Percentiles rank a stretch among this genome's conserved stretches.
phyloP scores from a whole-genome alignment of 441 rosid genomes.

The Daphne laureola region DNA sequence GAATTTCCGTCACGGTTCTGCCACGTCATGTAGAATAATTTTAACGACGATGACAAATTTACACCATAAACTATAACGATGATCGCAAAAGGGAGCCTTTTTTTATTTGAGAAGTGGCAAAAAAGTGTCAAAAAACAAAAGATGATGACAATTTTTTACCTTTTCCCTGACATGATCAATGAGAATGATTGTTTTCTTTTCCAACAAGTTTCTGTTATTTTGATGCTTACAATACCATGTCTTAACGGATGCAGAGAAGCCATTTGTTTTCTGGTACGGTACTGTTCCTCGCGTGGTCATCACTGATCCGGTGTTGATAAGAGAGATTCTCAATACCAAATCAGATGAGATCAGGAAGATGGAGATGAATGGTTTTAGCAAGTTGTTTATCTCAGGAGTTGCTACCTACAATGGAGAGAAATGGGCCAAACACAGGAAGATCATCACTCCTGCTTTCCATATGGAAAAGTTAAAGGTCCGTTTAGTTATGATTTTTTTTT shows the following conservation, averaged over 20 bases:
- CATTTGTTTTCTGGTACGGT: slow-evolving; percentile 20
- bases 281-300: slow-evolving; percentile 23
- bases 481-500: no score
- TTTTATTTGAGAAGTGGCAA: no score
- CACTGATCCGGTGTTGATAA: slow-evolving; percentile 27
- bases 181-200: neutral
- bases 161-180: no score
- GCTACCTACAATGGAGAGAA: slow-evolving; percentile 31
- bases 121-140: no score
- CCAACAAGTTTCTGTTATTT: neutral
- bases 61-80: no score
- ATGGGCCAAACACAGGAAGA: slow-evolving; percentile 42
- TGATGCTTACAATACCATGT: neutral
- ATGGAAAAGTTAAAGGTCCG: slow-evolving; percentile 38
- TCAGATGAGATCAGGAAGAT: slow-evolving; percentile 24
- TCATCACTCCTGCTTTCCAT: slow-evolving; percentile 45
- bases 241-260: slow-evolving; percentile 12
- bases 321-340: slow-evolving; percentile 23
- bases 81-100: no score
- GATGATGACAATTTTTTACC: no score
- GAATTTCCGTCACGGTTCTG: no score
- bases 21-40: no score
- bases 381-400: slow-evolving; percentile 31
- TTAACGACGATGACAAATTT: no score
- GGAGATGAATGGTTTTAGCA: slow-evolving; percentile 15